Evolutionary conservation across 1,284 basidiomycete genomes (phyloP).

Genomic region (Apiotrichum sp.): DNA sequence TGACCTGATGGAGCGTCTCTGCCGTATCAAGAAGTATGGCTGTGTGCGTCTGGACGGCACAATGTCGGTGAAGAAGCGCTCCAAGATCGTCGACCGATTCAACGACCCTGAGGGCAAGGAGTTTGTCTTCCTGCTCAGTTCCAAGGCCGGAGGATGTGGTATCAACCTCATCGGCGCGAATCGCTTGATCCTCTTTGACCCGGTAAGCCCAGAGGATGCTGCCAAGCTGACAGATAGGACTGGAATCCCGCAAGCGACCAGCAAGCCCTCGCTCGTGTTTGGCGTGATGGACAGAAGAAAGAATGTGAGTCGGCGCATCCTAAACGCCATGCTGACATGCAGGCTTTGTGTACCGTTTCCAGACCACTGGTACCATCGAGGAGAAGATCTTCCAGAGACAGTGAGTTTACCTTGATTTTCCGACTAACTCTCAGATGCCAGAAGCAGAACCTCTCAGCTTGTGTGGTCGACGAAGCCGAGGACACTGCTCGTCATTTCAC

Average conservation of each 20-base stretch:
- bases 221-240: constrained; percentile 52
- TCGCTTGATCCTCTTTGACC: constrained; percentile 90
- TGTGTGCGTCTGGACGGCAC: constrained; percentile 89
- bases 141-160: constrained; percentile 95
- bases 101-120: constrained; percentile 94
- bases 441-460: constrained; percentile 94
- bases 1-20: constrained; percentile 85
- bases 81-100: constrained; percentile 95
- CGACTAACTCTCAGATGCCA: constrained; percentile 55
- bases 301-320: constrained; percentile 61
- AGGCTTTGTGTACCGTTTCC: constrained; percentile 98
- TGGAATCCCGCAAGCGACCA: constrained; percentile 99
- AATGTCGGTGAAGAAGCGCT: constrained; percentile 89
- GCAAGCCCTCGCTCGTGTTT: constrained; percentile 95
- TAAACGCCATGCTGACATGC: constrained; percentile 4
- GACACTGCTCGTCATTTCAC: constrained; percentile 95
- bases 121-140: constrained; percentile 91
- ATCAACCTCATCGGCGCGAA: constrained; percentile 98
- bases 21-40: constrained; percentile 82
- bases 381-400: constrained; percentile 98
- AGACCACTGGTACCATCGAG: constrained; percentile 95
- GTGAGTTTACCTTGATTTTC: too few relatives aligned
- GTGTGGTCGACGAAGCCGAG: constrained; percentile 95
- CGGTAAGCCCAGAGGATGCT: constrained; percentile 54
- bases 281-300: constrained; percentile 99